These are phyloP conservation scores for Halenospora varia DNA, from an alignment of 495 filamentous ascomycete species.

Conservation along the genomic window DNA sequence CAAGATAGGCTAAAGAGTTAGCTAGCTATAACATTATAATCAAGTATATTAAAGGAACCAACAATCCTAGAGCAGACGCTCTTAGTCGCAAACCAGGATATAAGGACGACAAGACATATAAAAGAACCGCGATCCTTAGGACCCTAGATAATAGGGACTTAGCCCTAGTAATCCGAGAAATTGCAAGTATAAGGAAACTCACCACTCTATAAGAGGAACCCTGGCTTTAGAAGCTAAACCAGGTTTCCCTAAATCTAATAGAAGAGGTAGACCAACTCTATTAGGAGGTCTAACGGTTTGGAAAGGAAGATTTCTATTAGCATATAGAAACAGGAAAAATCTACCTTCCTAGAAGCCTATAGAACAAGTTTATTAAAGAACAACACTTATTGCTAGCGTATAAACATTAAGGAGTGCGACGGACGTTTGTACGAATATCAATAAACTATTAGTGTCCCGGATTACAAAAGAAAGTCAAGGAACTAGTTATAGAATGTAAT, in stretches of 20 bases:
- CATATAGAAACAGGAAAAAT: not conserved
- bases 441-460: not conserved
- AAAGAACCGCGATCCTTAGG: not conserved
- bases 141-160: not conserved
- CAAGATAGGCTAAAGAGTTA: constrained; percentile 5
- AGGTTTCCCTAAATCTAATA: not conserved
- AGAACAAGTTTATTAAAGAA: not conserved
- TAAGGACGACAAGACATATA: not conserved
- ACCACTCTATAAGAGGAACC: no score
- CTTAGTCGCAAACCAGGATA: not conserved
- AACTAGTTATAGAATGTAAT: not conserved
- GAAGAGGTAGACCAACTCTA: not conserved
- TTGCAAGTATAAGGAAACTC: not conserved
- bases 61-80: constrained; percentile 7
- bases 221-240: not conserved
- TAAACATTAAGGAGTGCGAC: not conserved
- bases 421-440: not conserved
- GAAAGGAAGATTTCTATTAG: not conserved
- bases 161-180: not conserved
- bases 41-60: constrained; percentile 4
- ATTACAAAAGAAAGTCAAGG: not conserved
- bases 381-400: not conserved
- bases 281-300: not conserved
- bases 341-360: not conserved
- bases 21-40: constrained; percentile 7